Evolutionary conservation across 2,329 filamentous ascomycete genomes (phyloP), one percentile per base, ranked within the genome.

Genomic region (Colletotrichum eleusines): DNA sequence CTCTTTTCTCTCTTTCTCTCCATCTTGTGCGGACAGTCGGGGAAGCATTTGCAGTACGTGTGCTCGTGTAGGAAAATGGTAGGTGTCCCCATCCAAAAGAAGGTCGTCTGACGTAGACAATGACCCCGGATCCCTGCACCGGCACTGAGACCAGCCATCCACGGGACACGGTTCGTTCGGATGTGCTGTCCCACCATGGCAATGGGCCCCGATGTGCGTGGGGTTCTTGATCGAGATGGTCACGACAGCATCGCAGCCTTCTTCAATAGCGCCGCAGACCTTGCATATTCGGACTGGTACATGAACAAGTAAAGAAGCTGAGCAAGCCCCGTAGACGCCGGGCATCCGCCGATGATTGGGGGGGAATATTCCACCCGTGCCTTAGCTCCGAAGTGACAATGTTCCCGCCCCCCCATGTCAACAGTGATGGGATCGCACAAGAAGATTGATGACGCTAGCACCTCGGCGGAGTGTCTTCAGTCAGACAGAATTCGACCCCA

Each of bases 31-130:
- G 14, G 46, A 28, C 48, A 12, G 28, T 59, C 26, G 28, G 23
- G 26, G 46, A 20, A 31, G 18, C 33, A 59, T 26, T 9, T 8
- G 4, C n/a, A 46, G 4, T n/a, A 46, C 44, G 4, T 46, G 44
- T 46, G 23, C 20, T 23, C 44, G n/a, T 46, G 44, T 46, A n/a
- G 3, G 44, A 16, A 33, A 42, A 61, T 40, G 63, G 35, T 7
- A 9, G 20, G n/a, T n/a, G n/a, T 9, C 26, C 51, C 46, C 58
- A 48, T 54, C 58, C 53, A 20, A 48, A 68, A 58, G 18, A 26
- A 59, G 68, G 68, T 71, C 68, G 64, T 53, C 64, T 71, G 68
- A 71, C 46, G 64, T 42, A n/a, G 53, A 71, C 63, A 64, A 33
- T 42, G 58, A 51, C 44, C 64, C 68, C 53, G 46, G 64, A 71